phyloP scores from a whole-genome alignment of 768 basidiomycete genomes.

The Boletus rufocinnamomeus region DNA sequence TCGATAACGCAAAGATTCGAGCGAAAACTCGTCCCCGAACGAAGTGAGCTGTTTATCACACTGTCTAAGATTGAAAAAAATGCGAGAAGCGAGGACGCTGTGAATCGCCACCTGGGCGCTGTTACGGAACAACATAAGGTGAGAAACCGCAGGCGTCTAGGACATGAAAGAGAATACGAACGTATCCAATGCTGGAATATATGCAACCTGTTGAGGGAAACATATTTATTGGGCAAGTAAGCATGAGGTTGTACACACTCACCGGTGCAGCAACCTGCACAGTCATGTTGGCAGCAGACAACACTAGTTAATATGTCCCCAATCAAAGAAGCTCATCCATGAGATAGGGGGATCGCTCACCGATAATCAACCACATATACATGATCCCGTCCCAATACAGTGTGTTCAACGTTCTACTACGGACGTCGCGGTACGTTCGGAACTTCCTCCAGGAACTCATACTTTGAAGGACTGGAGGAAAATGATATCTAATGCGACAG shows the following conservation, averaged over 20 bases:
- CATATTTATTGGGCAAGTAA: not conserved
- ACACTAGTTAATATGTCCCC: conserved; percentile 5
- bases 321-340: not conserved
- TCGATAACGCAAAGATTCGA: conserved; percentile 10
- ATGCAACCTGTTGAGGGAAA: conserved; percentile 13
- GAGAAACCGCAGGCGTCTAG: not conserved
- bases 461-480: conserved; percentile 25
- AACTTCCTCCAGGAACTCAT: conserved; percentile 30
- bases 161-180: conserved; percentile 10
- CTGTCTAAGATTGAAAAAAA: conserved; percentile 31
- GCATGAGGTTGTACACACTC: not conserved
- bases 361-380: conserved; percentile 28
- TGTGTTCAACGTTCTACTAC: conserved; percentile 22
- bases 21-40: not conserved
- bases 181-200: conserved; percentile 24
- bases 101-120: conserved; percentile 34
- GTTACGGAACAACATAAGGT: conserved; percentile 2
- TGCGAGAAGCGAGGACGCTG: conserved; percentile 28
- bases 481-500: not conserved
- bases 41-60: conserved; percentile 9
- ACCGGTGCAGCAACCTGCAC: conserved; percentile 25
- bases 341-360: conserved; percentile 6
- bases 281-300: conserved; percentile 17
- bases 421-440: conserved; percentile 21
- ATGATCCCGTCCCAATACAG: conserved; percentile 31